A percentile compares a stretch with the other conserved stretches of the same genome.
Evolutionary conservation across 768 basidiomycete genomes (phyloP).

Genomic region (Lanmaoa pseudosensibilis): DNA sequence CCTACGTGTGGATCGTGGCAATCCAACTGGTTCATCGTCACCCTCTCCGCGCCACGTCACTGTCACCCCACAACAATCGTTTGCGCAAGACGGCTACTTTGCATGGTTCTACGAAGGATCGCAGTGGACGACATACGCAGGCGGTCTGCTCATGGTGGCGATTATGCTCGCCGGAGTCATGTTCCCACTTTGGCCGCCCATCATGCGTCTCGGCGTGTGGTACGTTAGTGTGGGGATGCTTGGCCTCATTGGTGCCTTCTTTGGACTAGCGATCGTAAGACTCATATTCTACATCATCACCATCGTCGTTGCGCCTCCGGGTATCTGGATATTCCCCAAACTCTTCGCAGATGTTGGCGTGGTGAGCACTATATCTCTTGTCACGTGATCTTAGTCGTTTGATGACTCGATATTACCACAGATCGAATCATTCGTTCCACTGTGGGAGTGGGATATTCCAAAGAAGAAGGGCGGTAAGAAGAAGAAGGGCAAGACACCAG

Average conservation of each 20-base stretch:
- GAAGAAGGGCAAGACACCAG: conserved; percentile 48
- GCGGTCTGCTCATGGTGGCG: conserved; percentile 86
- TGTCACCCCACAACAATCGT: conserved; percentile 78
- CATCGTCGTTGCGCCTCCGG: conserved; percentile 79
- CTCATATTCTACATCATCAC: conserved; percentile 94
- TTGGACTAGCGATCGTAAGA: conserved; percentile 85
- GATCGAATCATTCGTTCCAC: conserved; percentile 96
- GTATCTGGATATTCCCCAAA: conserved; percentile 99
- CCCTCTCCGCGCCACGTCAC: conserved; percentile 68
- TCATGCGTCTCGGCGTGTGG: conserved; percentile 92
- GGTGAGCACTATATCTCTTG: conserved; percentile 52
- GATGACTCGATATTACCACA: conserved; percentile 31
- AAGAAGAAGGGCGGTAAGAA: conserved; percentile 71
- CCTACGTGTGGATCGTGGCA: conserved; percentile 85
- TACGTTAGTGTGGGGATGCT: conserved; percentile 89
- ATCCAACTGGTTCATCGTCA: conserved; percentile 45
- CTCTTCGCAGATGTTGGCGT: conserved; percentile 98
- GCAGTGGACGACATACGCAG: conserved; percentile 90
- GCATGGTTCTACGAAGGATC: conserved; percentile 97
- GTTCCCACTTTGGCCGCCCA: conserved; percentile 98
- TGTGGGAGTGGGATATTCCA: conserved; percentile 94
- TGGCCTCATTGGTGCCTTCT: conserved; percentile 86
- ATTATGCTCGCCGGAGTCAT: conserved; percentile 96
- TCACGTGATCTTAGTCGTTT: neutral
- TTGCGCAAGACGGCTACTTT: conserved; percentile 81